Base-by-base conservation (phyloP, 2,329 filamentous ascomycete species). In the Diaporthe citrichinensis region DNA sequence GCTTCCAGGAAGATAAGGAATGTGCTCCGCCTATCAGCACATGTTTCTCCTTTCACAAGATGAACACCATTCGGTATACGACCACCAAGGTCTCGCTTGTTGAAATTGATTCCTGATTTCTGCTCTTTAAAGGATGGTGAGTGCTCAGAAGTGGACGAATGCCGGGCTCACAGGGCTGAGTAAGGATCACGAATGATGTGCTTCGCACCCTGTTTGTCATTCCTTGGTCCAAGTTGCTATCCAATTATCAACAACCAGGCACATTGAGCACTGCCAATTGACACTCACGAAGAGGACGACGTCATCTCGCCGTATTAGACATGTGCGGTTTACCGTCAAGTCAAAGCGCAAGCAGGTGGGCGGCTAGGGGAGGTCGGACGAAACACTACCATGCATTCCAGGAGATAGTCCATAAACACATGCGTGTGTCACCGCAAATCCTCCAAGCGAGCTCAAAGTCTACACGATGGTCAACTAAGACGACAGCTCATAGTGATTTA, bases 341-440 rank as follows among this genome's bases (percentile, higher is more conserved):
- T 69, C 65, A 69, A 69, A 69, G 65, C 65, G 65, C 49, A 69
- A 20, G 34, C n/a, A 23, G 23, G 34, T 15, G 51, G 51, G 25
- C 23, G 46, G 65, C 34, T 20, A 28, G 34, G 62, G 59, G 15
- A 55, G 46, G 49, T 55, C 65, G 34, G 65, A 53, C 65, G 65
- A 69, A 69, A 69, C 65, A 69, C 65, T 23, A 49, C n/a, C 49
- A 69, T 69, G 65, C 65, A 69, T n/a, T 28, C 65, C 49, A 55
- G 31, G 28, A 36, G 44, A 53, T 10, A 34, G 28, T 14, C 44
- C 46, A 49, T 3, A 25, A 3, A 6, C 53, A 25, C 62, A 36
- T 25, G 5, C 31, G 28, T 34, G 20, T 28, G 41, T 23, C 25
- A 25, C 10, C 9, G 15, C 23, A 67, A 5, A 36, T 39, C 23